Base-by-base conservation (phyloP, 2,329 filamentous ascomycete genomes). In the Bipolaris zeicola region DNA sequence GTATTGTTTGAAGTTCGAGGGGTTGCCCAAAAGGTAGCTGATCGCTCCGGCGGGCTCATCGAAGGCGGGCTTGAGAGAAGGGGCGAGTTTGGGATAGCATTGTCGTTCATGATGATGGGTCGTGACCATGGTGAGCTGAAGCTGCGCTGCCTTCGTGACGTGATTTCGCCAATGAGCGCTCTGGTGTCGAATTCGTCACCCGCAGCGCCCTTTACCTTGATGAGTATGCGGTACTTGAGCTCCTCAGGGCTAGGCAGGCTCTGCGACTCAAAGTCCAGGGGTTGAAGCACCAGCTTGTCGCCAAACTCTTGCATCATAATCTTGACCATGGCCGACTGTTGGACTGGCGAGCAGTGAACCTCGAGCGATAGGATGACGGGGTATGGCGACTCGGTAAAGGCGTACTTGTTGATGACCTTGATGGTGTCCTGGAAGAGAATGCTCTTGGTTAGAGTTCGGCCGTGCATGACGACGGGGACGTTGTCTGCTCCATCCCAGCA, bases 401-500 rank as follows among this genome's bases (percentile, higher is more conserved):
- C 95, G 73, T 97, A 97, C 73, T 94, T 93, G 76, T 93, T 91
- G 75, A 99, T 95, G 48, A 93, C 92, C 24, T 88, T 89, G 78
- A 99, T 92, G 61, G 94, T 94, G 75, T 98, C 94, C 43, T 87
- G 85, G 77, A 99, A 99, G 36, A 90, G 87, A 52, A 98, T 92
- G 56, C 90, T 89, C 11, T 87, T 94, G 0, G 95, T 98, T 76
- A 96, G 83, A 0, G 93, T 96, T 56, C 89, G 88, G 22, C 95
- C 95, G 68, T 99, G 95, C 60, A 91, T 92, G 31, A 99, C 95
- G 50, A 92, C 87, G 0, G 95, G 95, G 68, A 91, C 86, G 37
- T 91, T 92, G 71, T 96, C 89, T 50, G 86, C 84, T 14, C 95
- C 95, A 76, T 99, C 92, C 95, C 95, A 99, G 77, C 94, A 98